Base-by-base conservation (phyloP, 2,329 filamentous ascomycete species). In the Alternaria hordeiaustralica region DNA sequence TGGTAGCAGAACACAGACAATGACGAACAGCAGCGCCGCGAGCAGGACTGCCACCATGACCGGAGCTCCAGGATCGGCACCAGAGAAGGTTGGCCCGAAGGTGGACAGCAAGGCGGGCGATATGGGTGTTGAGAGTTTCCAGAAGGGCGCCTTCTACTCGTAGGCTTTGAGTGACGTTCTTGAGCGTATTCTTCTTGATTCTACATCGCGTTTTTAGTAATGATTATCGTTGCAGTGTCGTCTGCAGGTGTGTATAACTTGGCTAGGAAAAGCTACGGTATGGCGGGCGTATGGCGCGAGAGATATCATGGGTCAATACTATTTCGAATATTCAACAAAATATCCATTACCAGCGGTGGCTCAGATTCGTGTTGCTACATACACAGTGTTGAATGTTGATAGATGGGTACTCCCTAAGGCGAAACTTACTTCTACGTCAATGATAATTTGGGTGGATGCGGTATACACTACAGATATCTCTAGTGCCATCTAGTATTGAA, bases 91-190 rank as follows among this genome's bases (percentile, higher is more conserved):
- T 56, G 63, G 51, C 10, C 86, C 87, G 2, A 80, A 82, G 66
- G 74, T 89, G 0, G 83, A 84, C 59, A 85, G 87, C 30, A 90
- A 90, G 76, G 84, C 86, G 55, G 87, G 87, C 3, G 89, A 91
- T 75, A 88, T 91, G 66, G 84, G 84, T 15, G 85, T 90, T 6
- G 89, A 92, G 78, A 90, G 88, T 73, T 92, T 92, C 78, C 89
- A 91, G 78, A 90, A 90, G 80, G 88, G 88, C 57, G 87, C 87
- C 18, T 91, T 91, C 74, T 89, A 90, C 79, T 89, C 88, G 58
- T 89, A 80, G 84, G 57, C 8, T 21, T 57, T 44, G 26, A 28
- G 54, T 47, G 26, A 18, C 28, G n/a, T 57, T 30, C 46, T 60
- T 63, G 45, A 59, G 63, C 54, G 12, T 26, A 60, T 51, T 71